phyloP scores from a whole-genome alignment of 805 yeast species.

The Ogataea populi-albae region DNA sequence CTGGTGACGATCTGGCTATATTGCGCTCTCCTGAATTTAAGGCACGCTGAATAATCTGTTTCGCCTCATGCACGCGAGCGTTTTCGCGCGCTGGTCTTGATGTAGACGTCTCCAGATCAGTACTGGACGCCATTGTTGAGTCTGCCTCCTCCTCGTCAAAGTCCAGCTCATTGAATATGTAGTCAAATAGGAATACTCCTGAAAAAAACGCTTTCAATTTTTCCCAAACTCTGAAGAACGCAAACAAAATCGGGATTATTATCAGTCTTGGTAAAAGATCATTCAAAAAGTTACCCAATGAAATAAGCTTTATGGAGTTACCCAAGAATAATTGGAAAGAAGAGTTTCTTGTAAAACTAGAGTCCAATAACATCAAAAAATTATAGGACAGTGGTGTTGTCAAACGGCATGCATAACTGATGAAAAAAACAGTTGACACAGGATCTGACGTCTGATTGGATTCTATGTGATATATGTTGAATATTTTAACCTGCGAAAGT shows the following conservation, averaged over 20 bases:
- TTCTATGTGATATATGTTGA: slow-evolving; percentile 68
- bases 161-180: slow-evolving; percentile 32
- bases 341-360: slow-evolving; percentile 31
- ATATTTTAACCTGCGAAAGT: slow-evolving; percentile 63
- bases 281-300: slow-evolving; percentile 68
- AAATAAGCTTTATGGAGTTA: slow-evolving; percentile 68
- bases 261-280: slow-evolving; percentile 74
- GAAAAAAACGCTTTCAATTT: slow-evolving; percentile 40
- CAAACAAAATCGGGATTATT: slow-evolving; percentile 63
- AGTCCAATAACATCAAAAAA: slow-evolving; percentile 61
- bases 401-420: slow-evolving; percentile 76
- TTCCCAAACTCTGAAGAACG: slow-evolving; percentile 67
- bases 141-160: slow-evolving; percentile 20
- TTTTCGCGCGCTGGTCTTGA: slow-evolving; percentile 17
- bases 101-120: slow-evolving; percentile 16
- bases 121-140: background rate
- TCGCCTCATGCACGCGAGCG: slow-evolving; percentile 27
- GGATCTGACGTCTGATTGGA: slow-evolving; percentile 71
- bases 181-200: slow-evolving; percentile 31
- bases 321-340: slow-evolving; percentile 74
- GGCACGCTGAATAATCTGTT: slow-evolving; percentile 25
- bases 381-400: slow-evolving; percentile 82
- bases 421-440: slow-evolving; percentile 70
- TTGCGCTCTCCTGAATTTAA: slow-evolving; percentile 13
- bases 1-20: slow-evolving; percentile 7